Evolutionary conservation across 345 rosid genomes (phyloP).

Genomic region (Hibiscus trionum): DNA sequence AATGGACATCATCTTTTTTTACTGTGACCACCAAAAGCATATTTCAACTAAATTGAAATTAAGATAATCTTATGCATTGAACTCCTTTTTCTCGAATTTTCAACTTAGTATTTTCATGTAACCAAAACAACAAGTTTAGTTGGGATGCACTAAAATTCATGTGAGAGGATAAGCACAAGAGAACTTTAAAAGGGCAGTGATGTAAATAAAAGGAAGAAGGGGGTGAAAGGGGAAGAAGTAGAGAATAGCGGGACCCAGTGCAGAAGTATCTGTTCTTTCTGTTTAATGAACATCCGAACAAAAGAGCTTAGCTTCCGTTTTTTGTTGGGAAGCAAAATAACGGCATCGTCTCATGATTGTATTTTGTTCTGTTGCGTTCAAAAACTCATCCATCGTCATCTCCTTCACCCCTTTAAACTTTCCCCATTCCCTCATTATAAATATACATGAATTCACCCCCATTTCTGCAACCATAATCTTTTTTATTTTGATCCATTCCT

Average conservation of each 20-base stretch:
- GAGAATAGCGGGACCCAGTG: background rate
- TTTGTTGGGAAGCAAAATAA: background rate
- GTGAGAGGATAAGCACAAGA: background rate
- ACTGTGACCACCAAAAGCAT: too few species aligned
- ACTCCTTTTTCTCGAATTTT: too few species aligned
- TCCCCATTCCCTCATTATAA: background rate
- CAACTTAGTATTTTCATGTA: too few species aligned
- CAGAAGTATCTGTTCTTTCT: background rate
- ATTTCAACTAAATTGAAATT: too few species aligned
- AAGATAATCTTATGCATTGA: too few species aligned
- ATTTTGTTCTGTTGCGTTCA: background rate
- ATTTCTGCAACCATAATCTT: background rate
- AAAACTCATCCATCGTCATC: background rate
- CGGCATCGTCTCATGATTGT: background rate
- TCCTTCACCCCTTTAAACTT: background rate
- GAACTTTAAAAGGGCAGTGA: background rate
- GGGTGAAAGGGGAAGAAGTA: background rate
- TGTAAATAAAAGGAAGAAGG: background rate
- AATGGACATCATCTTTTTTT: too few species aligned
- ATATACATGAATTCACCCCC: background rate
- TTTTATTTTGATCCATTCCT: background rate
- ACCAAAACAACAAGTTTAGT: too few species aligned
- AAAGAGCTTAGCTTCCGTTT: background rate
- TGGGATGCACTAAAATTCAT: too few species aligned
- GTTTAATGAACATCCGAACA: background rate